Conservation (phyloP, 805 yeast species). For the Metschnikowia cubensis region DNA sequence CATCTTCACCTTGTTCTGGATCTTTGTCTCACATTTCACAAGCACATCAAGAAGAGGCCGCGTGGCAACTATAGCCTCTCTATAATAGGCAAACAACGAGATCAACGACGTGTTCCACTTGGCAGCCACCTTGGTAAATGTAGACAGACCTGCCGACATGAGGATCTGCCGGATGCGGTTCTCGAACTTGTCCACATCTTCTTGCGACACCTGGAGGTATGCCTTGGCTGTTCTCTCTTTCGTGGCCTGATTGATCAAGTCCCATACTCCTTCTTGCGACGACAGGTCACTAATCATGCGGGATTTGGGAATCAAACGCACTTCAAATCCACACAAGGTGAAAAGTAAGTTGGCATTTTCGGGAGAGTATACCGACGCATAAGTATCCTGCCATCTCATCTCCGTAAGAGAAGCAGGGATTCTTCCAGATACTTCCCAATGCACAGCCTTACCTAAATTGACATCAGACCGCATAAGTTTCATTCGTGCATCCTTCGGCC, state of each 20-base stretch:
- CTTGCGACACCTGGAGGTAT: conserved; percentile 74
- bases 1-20: conserved; percentile 90
- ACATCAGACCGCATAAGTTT: conserved; percentile 87
- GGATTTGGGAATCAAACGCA: conserved; percentile 74
- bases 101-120: conserved; percentile 94
- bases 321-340: conserved; percentile 93
- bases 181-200: conserved; percentile 74
- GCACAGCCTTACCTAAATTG: conserved; percentile 84
- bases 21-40: conserved; percentile 88
- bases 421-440: conserved; percentile 83
- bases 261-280: conserved; percentile 87
- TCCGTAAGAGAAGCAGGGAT: conserved; percentile 72
- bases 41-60: conserved; percentile 71
- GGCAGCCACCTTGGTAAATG: conserved; percentile 89
- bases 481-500: conserved; percentile 95
- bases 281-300: conserved; percentile 53
- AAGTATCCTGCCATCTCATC: conserved; percentile 73
- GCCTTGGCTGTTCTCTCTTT: conserved; percentile 90
- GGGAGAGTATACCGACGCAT: conserved; percentile 83
- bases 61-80: conserved; percentile 90
- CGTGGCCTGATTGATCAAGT: conserved; percentile 60
- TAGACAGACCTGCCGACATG: conserved; percentile 93
- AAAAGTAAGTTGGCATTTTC: conserved; percentile 88
- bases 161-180: conserved; percentile 83
- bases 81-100: conserved; percentile 79